Evolutionary conservation across 257 asterid species (phyloP), one percentile per base, ranked within the genome.

Genomic region (Thymus quinquecostatus): DNA sequence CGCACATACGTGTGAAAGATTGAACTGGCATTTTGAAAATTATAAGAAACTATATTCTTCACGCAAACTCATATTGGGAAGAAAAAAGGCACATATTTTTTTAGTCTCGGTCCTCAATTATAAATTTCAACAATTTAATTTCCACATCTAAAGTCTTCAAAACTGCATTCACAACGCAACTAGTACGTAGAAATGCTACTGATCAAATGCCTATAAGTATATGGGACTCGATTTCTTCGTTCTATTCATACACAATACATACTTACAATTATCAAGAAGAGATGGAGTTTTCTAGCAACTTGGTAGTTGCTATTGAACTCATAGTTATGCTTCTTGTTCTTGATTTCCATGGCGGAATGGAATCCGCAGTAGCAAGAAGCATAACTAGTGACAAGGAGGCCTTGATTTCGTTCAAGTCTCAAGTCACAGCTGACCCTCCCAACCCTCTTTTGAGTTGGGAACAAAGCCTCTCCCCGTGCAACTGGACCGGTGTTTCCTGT

Each of bases 401-500:
- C 44, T 73, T 88, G 74, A 40, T 84, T 43, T 69, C 87, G 6
- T 75, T 88, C 79, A 84, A 74, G 79, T 83, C 86, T 41, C 88
- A 76, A 27, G 44, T 86, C 10, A 63, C 3, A 21, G 4, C 11
- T 1, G 73, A 80, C n/a, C 2, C 48, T 8, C 66, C 84, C n/a
- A 60, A 74, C 41, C 69, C 86, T 48, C 78, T 83, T 6, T 82
- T 90, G 34, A 75, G 79, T 2, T 87, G 94, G 94, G 72, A 74
- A 44, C 57, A 55, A 40, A 64, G 69, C 65, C 61, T 72, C 13
- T 78, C 88, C 13, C 89, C 88, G 2, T 89, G 96, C 78, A 85
- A 82, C 70, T 89, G 96, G 96, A 82, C 69, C 0, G 81, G 96
- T 1, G 86, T 87, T 67, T 53, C 82, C 6, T 89, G 96, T 75